Evolutionary conservation across 2,329 filamentous ascomycete genomes (phyloP), one percentile per base, ranked within the genome.

Genomic region (Fusarium graminum): DNA sequence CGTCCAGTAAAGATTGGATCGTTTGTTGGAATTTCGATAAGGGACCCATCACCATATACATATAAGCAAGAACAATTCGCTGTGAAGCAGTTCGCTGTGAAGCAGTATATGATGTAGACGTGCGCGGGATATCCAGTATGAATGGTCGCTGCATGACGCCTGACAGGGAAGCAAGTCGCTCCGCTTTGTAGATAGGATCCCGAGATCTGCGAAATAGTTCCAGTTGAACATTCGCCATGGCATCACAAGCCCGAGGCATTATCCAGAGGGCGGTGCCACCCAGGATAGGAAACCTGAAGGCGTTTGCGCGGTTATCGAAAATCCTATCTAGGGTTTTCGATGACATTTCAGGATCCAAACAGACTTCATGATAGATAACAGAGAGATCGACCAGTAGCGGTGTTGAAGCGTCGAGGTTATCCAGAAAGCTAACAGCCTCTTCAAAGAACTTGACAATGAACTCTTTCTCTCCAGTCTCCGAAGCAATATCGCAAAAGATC

Each of bases 391-490:
- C 9, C 0, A 69, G 71, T 0, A 75, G 29, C 7, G 74, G 74
- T 1, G 67, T 63, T 4, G 58, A 63, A 1, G 71, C 71, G 4
- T 73, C 62, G 2, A 75, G 64, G 22, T 74, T 74, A 1, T 75
- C 74, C 7, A 75, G 50, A 11, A 69, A 72, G 2, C 39, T 26
- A 4, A 74, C 71, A 0, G 61, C 60, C 7, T 73, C 67, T 19
- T 72, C n/a, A 12, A 74, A 74, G 2, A 69, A 52, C 3, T 68
- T 44, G 9, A 72, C 44, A 2, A 75, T 44, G 4, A 74, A 74
- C 0, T 65, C 67, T 0, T 53, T 41, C 14, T 75, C 72, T 1
- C 62, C 62, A 3, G 67, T 62, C 7, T 66, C 34, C 0, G 49
- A 54, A 3, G 73, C 72, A 2, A 67, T 58, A 2, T 65, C 56